Conservation (phyloP, 179 eudicot species). For the Amaranthus tricolor region DNA sequence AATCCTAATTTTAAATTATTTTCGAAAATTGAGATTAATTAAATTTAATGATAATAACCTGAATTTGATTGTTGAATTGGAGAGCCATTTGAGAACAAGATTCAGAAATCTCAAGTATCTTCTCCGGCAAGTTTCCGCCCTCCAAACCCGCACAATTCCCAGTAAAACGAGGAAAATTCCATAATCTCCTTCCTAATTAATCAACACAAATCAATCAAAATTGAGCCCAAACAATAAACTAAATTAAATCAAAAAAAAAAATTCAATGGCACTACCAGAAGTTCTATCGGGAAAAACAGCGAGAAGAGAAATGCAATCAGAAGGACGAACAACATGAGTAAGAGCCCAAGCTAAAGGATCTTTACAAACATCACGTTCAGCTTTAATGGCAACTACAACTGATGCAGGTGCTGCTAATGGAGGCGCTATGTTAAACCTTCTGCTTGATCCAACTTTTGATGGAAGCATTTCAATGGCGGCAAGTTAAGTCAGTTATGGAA, state of each 20-base stretch:
- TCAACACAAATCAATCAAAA: not conserved
- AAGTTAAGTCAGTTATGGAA: too few relatives aligned
- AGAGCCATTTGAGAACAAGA: constrained; percentile 84
- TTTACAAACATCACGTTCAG: constrained; percentile 59
- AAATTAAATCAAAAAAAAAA: not conserved
- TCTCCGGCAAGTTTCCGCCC: constrained; percentile 53
- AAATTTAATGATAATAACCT: constrained; percentile 35
- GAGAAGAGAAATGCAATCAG: constrained; percentile 69
- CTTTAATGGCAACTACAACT: constrained; percentile 79
- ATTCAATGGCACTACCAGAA: constrained; percentile 23
- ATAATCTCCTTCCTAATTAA: constrained; percentile 49
- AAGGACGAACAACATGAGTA: constrained; percentile 69
- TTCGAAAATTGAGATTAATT: not conserved
- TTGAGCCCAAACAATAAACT: not conserved
- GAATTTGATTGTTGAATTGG: constrained; percentile 60
- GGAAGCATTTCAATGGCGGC: constrained; percentile 29
- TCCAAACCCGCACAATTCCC: constrained; percentile 50
- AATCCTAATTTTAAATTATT: not conserved
- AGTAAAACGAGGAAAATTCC: constrained; percentile 56
- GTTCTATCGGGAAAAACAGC: constrained; percentile 53
- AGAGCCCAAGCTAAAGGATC: constrained; percentile 80
- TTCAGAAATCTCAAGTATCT: constrained; percentile 69
- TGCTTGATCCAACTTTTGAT: constrained; percentile 37
- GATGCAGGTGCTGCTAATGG: constrained; percentile 28
- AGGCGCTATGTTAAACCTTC: constrained; percentile 25